A percentile compares a stretch with the other conserved stretches of the same genome.
These are phyloP conservation scores for Suillus tomentosus DNA, from an alignment of 768 basidiomycete species.

Conservation along the genomic window DNA sequence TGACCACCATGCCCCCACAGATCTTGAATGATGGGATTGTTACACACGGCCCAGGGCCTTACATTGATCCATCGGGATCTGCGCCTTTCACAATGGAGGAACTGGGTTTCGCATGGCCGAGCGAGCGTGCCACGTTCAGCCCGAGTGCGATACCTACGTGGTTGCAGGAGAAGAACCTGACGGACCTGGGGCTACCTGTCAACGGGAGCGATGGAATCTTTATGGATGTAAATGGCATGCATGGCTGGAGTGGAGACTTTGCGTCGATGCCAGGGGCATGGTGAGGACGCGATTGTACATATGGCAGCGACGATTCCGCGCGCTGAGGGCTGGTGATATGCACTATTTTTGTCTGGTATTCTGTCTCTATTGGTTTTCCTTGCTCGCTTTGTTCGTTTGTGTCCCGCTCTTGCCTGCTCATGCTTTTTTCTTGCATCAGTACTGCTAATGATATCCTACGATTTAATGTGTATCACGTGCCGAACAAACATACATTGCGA, in stretches of 20 bases:
- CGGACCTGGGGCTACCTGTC: conserved; percentile 87
- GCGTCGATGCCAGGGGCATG: conserved; percentile 81
- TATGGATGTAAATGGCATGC: conserved; percentile 66
- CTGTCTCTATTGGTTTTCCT: background rate
- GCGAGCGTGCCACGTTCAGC: conserved; percentile 65
- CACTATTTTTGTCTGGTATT: conserved; percentile 4
- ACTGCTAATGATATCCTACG: conserved; percentile 3
- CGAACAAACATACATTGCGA: conserved; percentile 11
- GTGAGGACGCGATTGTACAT: conserved; percentile 44
- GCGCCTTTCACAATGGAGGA: conserved; percentile 84
- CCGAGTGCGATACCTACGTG: conserved; percentile 85
- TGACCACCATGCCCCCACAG: conserved; percentile 54
- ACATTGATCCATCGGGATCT: conserved; percentile 53
- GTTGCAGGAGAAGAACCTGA: conserved; percentile 91
- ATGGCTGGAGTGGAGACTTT: conserved; percentile 79
- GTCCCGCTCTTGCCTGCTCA: conserved; percentile 1
- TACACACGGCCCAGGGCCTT: conserved; percentile 35
- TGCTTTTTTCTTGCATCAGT: conserved; percentile 7
- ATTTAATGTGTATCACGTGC: background rate
- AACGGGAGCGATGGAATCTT: conserved; percentile 94
- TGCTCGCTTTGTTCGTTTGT: background rate
- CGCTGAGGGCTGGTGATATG: conserved; percentile 1
- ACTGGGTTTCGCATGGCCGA: conserved; percentile 76
- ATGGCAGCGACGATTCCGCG: background rate
- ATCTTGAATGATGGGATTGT: conserved; percentile 60